Base-by-base conservation (phyloP, 768 basidiomycete genomes). In the Suillus luteus region DNA sequence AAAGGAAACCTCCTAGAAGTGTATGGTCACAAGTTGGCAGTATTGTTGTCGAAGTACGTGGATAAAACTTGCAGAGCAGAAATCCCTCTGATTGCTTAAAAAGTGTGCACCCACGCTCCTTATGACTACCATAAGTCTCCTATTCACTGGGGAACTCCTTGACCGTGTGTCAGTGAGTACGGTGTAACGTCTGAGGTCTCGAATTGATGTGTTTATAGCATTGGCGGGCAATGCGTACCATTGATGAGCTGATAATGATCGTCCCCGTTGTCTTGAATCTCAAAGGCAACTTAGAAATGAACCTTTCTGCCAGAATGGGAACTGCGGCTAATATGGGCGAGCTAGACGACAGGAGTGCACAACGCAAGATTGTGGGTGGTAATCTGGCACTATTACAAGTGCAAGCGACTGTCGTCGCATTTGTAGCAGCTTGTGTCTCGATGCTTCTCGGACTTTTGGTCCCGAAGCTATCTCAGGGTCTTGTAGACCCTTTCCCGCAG, bases 261-360 rank as follows among this genome's bases (percentile, higher is more conserved):
- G 89, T 98, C 5, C 96, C 96, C 12, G 94, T 96, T 65, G 81
- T 99, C 22, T 84, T 93, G 67, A 99, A 99, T 69, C 85, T 99
- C 63, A 98, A 97, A 71, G 97, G 96, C n/a, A 94, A 99, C 72
- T 85, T 99, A 44, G 97, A 99, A 76, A 98, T 99, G 96, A 98
- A 97, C 67, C 87, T 99, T 9, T 96, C 95, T 5, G 95, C 97
- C 0, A 86, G 96, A 15, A 83, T 99, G n/a, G 91, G 92, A 1
- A 99, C 97, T 0, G 91, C 95, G 1, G 92, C 96, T 8, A 97
- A 97, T 68, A 89, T 96, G 59, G 96, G 96, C 52, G 87, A 95
- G 65, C 86, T 99, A 5, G 95, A 98, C 73, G 84, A 88, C 40
- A 86, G 87, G 0, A 68, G 73, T 2, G 80, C 79, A 8, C 85